Conservation (phyloP, 139 green algal genomes). For the Desmodesmus armatus region DNA sequence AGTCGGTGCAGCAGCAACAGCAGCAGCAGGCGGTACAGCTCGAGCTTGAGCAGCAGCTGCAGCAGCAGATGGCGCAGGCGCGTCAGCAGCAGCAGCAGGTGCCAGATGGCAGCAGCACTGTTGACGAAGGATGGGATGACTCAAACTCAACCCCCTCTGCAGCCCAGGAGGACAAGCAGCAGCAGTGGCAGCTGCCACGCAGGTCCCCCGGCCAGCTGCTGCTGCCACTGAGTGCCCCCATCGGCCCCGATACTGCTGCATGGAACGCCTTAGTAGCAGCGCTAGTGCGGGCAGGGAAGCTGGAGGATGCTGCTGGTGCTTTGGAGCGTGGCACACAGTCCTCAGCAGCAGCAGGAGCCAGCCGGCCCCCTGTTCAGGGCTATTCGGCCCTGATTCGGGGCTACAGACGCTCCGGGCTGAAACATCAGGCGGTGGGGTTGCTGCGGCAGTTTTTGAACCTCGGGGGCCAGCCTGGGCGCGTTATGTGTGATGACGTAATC, state of each 20-base stretch:
- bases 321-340: conserved; percentile 36
- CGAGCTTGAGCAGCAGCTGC: too few relatives aligned
- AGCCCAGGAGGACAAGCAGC: background rate
- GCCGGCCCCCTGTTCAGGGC: conserved; percentile 55
- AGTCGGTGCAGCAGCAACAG: background rate
- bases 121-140: too few relatives aligned
- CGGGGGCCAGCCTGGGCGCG: conserved; percentile 62
- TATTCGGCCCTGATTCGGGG: conserved; percentile 57
- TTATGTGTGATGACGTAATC: conserved; percentile 72
- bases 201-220: background rate
- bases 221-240: background rate
- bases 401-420: conserved; percentile 25
- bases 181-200: background rate
- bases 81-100: conserved; percentile 16
- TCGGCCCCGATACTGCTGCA: conserved; percentile 53
- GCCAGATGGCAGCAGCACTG: too few relatives aligned
- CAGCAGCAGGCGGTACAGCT: too few relatives aligned
- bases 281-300: conserved; percentile 57
- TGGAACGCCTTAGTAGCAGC: conserved; percentile 66
- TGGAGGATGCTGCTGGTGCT: conserved; percentile 65
- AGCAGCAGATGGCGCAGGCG: background rate
- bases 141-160: too few relatives aligned
- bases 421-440: conserved; percentile 5
- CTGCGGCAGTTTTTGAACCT: conserved; percentile 65
- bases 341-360: conserved; percentile 42